Percentiles rank a stretch among this genome's conserved stretches.
Conservation (phyloP, 2,329 filamentous ascomycete genomes). For the Fusarium sp. region DNA sequence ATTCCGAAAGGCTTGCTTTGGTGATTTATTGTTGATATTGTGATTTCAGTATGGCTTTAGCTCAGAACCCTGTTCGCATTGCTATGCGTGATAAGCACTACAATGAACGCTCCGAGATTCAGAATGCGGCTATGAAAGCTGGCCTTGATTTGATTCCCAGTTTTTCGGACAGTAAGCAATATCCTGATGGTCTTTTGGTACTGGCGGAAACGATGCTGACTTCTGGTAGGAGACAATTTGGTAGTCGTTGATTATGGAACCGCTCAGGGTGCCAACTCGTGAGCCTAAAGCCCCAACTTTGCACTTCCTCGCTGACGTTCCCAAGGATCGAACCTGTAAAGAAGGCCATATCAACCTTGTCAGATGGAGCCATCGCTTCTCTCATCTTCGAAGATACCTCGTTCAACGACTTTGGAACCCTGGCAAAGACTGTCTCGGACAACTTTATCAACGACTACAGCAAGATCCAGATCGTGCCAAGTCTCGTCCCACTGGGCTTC, state of each 20-base stretch:
- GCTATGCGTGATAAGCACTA: slow-evolving; percentile 13
- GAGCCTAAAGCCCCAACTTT: accelerated
- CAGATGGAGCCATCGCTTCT: neutral
- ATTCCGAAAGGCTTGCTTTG: accelerated
- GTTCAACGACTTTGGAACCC: slow-evolving; percentile 7
- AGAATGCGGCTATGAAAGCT: neutral
- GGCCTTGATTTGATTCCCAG: neutral
- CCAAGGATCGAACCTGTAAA: neutral
- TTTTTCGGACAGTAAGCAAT: neutral
- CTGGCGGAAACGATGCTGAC: accelerated
- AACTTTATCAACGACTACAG: neutral
- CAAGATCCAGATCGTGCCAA: neutral
- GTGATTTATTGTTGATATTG: accelerated
- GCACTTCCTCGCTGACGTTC: neutral
- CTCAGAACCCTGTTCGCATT: neutral
- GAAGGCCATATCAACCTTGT: neutral
- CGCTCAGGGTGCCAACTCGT: slow-evolving; percentile 8
- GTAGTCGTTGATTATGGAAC: neutral
- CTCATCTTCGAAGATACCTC: slow-evolving; percentile 4
- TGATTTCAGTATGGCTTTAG: neutral
- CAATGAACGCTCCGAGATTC: slow-evolving; percentile 10
- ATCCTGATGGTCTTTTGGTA: accelerated
- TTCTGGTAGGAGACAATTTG: neutral
- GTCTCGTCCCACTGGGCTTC: slow-evolving; percentile 1
- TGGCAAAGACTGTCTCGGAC: slow-evolving; percentile 3